These are phyloP conservation scores for Cardiospermum halicacabum DNA, from an alignment of 345 rosid genomes.

Conservation along the genomic window DNA sequence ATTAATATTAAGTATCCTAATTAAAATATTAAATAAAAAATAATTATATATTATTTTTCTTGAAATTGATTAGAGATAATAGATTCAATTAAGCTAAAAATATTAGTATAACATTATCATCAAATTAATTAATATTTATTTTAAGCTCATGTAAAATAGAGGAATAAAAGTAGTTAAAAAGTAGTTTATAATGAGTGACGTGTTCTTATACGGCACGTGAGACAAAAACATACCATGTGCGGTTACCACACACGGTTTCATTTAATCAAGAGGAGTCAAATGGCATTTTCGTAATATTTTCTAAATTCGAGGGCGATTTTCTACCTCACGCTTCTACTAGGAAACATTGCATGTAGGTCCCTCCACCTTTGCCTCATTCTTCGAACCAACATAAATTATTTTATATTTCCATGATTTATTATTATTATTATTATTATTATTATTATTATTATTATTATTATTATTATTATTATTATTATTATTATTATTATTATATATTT, in stretches of 20 bases:
- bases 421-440: too few relatives aligned
- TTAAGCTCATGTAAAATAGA: background rate
- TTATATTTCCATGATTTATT: too few relatives aligned
- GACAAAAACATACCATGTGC: conserved; percentile 11
- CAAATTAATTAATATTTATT: too few relatives aligned
- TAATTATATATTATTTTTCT: too few relatives aligned
- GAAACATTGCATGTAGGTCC: background rate
- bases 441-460: too few relatives aligned
- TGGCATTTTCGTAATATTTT: background rate
- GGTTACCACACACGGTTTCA: conserved; percentile 1
- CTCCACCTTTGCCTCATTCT: conserved; percentile 4
- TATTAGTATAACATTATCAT: too few relatives aligned
- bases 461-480: too few relatives aligned
- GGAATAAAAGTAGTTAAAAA: background rate
- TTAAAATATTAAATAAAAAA: too few relatives aligned
- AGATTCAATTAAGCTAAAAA: too few relatives aligned
- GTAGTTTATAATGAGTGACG: background rate
- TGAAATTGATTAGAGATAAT: too few relatives aligned
- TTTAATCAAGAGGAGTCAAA: background rate
- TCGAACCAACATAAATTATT: background rate
- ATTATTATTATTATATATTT: too few relatives aligned
- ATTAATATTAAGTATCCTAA: too few relatives aligned
- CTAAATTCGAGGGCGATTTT: background rate
- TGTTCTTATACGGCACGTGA: background rate
- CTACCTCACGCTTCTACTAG: background rate